These are phyloP conservation scores for Colletotrichum tabaci DNA, from an alignment of 2,329 filamentous ascomycete species.

Conservation along the genomic window DNA sequence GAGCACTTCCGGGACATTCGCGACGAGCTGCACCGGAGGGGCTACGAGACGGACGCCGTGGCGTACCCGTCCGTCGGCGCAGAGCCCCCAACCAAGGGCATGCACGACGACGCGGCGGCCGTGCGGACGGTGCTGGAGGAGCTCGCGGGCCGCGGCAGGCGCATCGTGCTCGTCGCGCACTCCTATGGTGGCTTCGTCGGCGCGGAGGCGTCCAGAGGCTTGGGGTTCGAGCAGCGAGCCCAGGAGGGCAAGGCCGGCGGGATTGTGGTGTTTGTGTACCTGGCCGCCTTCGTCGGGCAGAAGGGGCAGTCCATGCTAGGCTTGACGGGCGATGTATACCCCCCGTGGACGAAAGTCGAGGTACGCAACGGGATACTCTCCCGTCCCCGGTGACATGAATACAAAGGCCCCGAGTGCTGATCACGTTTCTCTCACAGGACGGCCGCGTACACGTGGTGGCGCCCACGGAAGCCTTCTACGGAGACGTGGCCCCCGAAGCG, in stretches of 20 bases:
- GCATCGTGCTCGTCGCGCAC: conserved; percentile 60
- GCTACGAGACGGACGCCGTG: conserved; percentile 50
- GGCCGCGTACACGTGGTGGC: conserved; percentile 11
- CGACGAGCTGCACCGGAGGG: conserved; percentile 49
- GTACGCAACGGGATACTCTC: conserved; percentile 33
- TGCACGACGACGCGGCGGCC: conserved; percentile 51
- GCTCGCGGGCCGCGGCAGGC: conserved; percentile 52
- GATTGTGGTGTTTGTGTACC: conserved; percentile 54
- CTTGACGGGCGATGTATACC: conserved; percentile 38
- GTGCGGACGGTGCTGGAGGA: conserved; percentile 46
- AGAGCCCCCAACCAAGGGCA: conserved; percentile 45
- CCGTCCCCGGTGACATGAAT: neutral
- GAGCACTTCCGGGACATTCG: conserved; percentile 49
- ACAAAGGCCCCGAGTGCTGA: neutral
- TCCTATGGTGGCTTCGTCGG: conserved; percentile 59
- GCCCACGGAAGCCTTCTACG: conserved; percentile 44
- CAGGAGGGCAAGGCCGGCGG: conserved; percentile 53
- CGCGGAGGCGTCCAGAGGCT: conserved; percentile 53
- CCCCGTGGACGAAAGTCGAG: conserved; percentile 47
- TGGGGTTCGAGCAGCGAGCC: conserved; percentile 52
- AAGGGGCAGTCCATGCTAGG: conserved; percentile 44
- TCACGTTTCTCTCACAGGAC: conserved; percentile 16
- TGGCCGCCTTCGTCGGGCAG: conserved; percentile 51
- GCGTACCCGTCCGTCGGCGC: conserved; percentile 52
- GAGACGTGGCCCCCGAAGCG: conserved; percentile 41